phyloP scores from a whole-genome alignment of 345 rosid genomes.

The Brassica incana region DNA sequence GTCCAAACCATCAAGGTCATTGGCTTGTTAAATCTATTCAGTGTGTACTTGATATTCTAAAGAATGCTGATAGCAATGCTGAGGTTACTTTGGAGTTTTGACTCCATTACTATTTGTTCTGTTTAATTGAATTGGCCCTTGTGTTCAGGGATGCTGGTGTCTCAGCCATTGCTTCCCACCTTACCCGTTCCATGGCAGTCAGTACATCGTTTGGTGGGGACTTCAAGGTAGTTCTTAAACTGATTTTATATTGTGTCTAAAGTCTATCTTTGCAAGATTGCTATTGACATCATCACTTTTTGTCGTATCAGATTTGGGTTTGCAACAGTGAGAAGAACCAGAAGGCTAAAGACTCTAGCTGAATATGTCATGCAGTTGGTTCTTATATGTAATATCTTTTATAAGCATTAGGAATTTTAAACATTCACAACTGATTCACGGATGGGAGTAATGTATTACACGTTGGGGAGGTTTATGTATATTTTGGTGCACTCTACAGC shows the following conservation, averaged over 20 bases:
- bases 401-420: background rate
- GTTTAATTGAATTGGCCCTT: too few relatives aligned
- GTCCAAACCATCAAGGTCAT: too few relatives aligned
- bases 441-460: too few relatives aligned
- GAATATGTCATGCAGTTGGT: conserved; percentile 90
- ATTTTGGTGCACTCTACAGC: too few relatives aligned
- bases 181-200: conserved; percentile 66
- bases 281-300: background rate
- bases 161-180: conserved; percentile 80
- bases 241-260: background rate
- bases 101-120: too few relatives aligned
- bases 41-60: too few relatives aligned
- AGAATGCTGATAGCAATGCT: too few relatives aligned
- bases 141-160: conserved; percentile 55
- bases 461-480: too few relatives aligned
- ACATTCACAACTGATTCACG: background rate
- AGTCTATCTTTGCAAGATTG: background rate
- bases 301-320: too few relatives aligned
- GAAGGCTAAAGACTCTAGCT: conserved; percentile 33
- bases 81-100: too few relatives aligned
- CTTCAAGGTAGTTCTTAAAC: conserved; percentile 69
- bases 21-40: too few relatives aligned
- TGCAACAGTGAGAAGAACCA: too few relatives aligned
- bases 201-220: conserved; percentile 88
- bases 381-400: conserved; percentile 69